phyloP scores from a whole-genome alignment of 108 stramenopile genomes.

The Nitzschia putrida region DNA sequence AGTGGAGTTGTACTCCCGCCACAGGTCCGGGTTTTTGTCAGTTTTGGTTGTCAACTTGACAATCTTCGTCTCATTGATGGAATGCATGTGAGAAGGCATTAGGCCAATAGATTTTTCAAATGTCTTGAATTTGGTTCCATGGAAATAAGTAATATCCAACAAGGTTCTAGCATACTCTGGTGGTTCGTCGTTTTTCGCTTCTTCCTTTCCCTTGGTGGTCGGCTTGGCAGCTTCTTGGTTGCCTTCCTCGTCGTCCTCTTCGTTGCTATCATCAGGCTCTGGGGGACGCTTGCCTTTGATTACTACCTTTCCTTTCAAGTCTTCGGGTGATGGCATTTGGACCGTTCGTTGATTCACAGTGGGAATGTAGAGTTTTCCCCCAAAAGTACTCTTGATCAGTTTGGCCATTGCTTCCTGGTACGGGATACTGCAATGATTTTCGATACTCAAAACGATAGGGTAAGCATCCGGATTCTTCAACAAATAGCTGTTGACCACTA shows the following conservation, averaged over 20 bases:
- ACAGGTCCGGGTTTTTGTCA: slow-evolving; percentile 36
- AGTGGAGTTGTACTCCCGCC: slow-evolving; percentile 73
- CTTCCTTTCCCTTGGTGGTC: too few species aligned
- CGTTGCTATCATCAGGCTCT: slow-evolving; percentile 41
- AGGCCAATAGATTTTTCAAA: slow-evolving; percentile 47
- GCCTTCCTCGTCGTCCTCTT: slow-evolving; percentile 21
- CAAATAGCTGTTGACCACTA: slow-evolving; percentile 67
- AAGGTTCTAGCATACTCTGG: slow-evolving; percentile 59
- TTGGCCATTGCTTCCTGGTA: slow-evolving; percentile 86
- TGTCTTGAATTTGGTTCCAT: slow-evolving; percentile 57
- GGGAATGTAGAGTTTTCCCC: slow-evolving; percentile 67
- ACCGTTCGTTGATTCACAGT: slow-evolving; percentile 3
- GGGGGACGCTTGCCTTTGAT: slow-evolving; percentile 83
- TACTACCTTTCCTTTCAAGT: slow-evolving; percentile 74
- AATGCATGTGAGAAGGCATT: slow-evolving; percentile 69
- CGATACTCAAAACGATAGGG: slow-evolving; percentile 93
- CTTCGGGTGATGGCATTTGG: slow-evolving; percentile 70
- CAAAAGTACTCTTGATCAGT: slow-evolving; percentile 61
- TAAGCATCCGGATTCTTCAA: slow-evolving; percentile 51
- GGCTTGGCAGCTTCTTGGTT: background rate
- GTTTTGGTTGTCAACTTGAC: slow-evolving; percentile 50
- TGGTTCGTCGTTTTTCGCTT: slow-evolving; percentile 8
- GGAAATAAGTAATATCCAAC: slow-evolving; percentile 60
- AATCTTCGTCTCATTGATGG: slow-evolving; percentile 70
- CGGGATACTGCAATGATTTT: slow-evolving; percentile 91